Evolutionary conservation across 129 eudicot genomes (phyloP).

Genomic region (Deinandra increscens): DNA sequence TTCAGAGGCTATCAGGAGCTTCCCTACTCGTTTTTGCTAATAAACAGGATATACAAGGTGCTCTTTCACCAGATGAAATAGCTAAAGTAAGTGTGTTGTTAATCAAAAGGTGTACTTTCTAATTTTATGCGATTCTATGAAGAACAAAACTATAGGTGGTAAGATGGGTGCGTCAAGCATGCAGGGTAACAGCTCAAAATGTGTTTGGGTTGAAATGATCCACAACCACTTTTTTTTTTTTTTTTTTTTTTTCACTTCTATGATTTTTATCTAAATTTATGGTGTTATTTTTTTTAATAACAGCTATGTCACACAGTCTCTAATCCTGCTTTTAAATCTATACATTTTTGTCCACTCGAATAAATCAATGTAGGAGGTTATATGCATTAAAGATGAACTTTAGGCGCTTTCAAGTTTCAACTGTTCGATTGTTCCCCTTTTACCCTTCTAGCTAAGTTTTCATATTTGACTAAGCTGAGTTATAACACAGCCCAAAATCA

Average conservation of each 20-base stretch:
- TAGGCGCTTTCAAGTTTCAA: too few species aligned
- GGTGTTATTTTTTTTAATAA: neutral
- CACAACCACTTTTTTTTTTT: neutral
- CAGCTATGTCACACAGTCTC: too few species aligned
- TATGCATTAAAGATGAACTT: neutral
- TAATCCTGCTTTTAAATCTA: too few species aligned
- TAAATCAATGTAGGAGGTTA: neutral
- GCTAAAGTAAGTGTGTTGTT: slow-evolving; percentile 56
- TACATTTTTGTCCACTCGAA: neutral
- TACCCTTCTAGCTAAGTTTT: neutral
- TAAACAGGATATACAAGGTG: slow-evolving; percentile 95
- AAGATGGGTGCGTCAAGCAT: neutral
- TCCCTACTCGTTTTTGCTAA: slow-evolving; percentile 86
- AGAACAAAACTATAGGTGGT: neutral
- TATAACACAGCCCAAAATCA: neutral
- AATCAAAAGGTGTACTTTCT: neutral
- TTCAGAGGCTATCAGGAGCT: slow-evolving; percentile 95
- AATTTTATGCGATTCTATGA: neutral
- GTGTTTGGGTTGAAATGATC: neutral
- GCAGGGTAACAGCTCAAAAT: neutral
- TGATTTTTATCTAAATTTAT: neutral
- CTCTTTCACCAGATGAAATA: slow-evolving; percentile 88
- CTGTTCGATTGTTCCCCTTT: neutral
- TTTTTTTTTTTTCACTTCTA: neutral
- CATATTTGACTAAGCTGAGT: neutral